Percentiles rank a stretch among this genome's conserved stretches.
phyloP scores from a whole-genome alignment of 306 rosid genomes.

The Mucuna pruriens region DNA sequence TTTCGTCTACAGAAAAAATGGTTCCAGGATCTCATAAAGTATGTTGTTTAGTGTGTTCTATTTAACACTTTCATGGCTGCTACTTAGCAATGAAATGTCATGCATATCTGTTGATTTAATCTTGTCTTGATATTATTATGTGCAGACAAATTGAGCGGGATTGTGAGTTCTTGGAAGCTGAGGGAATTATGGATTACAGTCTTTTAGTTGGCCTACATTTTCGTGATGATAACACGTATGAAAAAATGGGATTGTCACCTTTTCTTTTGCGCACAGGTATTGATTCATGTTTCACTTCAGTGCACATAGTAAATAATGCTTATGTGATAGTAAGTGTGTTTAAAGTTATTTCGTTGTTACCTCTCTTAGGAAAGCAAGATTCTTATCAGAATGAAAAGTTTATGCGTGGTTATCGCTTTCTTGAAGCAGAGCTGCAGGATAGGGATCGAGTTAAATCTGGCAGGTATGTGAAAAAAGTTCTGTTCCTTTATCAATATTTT shows the following conservation, averaged over 20 bases:
- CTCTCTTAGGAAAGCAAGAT: slow-evolving; percentile 69
- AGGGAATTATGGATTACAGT: slow-evolving; percentile 98
- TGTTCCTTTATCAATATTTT: not conserved
- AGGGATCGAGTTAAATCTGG: slow-evolving; percentile 90
- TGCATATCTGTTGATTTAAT: slow-evolving; percentile 35
- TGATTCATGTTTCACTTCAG: slow-evolving; percentile 11
- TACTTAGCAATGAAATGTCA: not conserved
- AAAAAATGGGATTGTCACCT: slow-evolving; percentile 88
- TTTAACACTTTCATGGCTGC: not conserved
- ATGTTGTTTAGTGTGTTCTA: slow-evolving; percentile 35
- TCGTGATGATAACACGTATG: slow-evolving; percentile 74
- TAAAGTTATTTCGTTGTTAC: slow-evolving; percentile 10
- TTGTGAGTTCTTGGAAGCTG: slow-evolving; percentile 92
- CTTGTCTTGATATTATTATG: slow-evolving; percentile 24
- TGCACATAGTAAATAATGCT: not conserved
- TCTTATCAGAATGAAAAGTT: slow-evolving; percentile 88
- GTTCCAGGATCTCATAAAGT: slow-evolving; percentile 79
- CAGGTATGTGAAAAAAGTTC: slow-evolving; percentile 59
- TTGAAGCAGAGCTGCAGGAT: slow-evolving; percentile 94
- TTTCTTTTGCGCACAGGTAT: slow-evolving; percentile 87
- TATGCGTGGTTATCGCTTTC: slow-evolving; percentile 95
- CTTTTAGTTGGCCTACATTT: slow-evolving; percentile 94
- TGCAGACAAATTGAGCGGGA: slow-evolving; percentile 88
- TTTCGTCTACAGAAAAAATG: slow-evolving; percentile 72
- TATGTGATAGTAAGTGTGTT: not conserved